Percentiles rank a stretch among this genome's conserved stretches.
Conservation (phyloP, 1,284 basidiomycete species). For the Austroboletus novae-zelandiae region DNA sequence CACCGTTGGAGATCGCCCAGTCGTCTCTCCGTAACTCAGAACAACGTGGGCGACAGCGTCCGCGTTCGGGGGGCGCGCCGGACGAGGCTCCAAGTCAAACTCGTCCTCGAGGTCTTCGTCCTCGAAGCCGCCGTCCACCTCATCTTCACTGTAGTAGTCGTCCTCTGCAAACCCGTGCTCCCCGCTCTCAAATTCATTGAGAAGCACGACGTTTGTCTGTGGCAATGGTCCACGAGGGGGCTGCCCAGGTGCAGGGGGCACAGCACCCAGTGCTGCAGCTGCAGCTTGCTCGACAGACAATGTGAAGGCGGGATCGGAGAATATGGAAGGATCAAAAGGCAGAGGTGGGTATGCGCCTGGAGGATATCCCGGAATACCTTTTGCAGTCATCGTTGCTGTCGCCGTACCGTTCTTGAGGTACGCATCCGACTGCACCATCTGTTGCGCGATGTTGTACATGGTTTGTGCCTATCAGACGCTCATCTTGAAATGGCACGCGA, state of each 20-base stretch:
- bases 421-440: slow-evolving; percentile 59
- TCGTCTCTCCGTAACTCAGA: slow-evolving; percentile 40
- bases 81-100: slow-evolving; percentile 28
- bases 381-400: slow-evolving; percentile 37
- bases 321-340: slow-evolving; percentile 54
- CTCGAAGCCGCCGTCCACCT: slow-evolving; percentile 41
- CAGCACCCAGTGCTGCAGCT: slow-evolving; percentile 41
- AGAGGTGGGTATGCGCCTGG: slow-evolving; percentile 35
- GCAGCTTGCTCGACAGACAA: slow-evolving; percentile 51
- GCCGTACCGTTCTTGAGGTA: slow-evolving; percentile 34
- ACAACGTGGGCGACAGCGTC: slow-evolving; percentile 38
- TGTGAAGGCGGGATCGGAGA: slow-evolving; percentile 53
- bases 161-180: slow-evolving; percentile 46
- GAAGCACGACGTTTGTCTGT: slow-evolving; percentile 40
- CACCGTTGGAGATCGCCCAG: slow-evolving; percentile 13
- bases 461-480: slow-evolving; percentile 46
- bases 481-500: slow-evolving; percentile 28
- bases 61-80: slow-evolving; percentile 20
- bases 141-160: slow-evolving; percentile 47
- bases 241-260: slow-evolving; percentile 32
- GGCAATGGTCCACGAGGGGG: slow-evolving; percentile 33
- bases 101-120: slow-evolving; percentile 41
- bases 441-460: slow-evolving; percentile 68
- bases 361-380: slow-evolving; percentile 33
- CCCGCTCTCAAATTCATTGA: slow-evolving; percentile 46